Base-by-base conservation (phyloP, 2,329 filamentous ascomycete genomes). In the Colletotrichum sp. region DNA sequence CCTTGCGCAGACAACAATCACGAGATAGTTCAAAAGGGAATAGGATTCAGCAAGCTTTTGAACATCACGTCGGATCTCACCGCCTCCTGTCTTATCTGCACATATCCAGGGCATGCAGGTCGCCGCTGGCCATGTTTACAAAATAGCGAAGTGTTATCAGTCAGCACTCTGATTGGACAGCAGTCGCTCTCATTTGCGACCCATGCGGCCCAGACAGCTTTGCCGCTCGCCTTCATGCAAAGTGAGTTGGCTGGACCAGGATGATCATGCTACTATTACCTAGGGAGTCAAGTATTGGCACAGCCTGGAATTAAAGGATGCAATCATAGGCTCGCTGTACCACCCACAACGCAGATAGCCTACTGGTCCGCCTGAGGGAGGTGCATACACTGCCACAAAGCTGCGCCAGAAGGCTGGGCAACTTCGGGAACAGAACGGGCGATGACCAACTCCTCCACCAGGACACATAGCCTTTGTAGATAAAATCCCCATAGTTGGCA, bases 401-500 rank as follows among this genome's bases (percentile, higher is more conserved):
- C 44, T 49, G 44, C 44, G 44, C 44, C 44, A 7, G 0, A 44
- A 44, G 39, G 18, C 39, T 44, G 39, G 39, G 18, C n/a, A 21
- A 21, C 18, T 49, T 49, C 44, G 44, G 44, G 44, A 49, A 49
- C n/a, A n/a, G 10, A 49, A 0, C 44, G 44, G 44, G 44, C 0
- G 0, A 21, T 49, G 44, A 10, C 1, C 39, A 49, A n/a, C 39
- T 44, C 39, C 1, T 10, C 18, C 18, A n/a, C 0, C 39, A 49
- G 36, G n/a, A n/a, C n/a, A n/a, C n/a, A n/a, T n/a, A 24, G 24
- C 44, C 44, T 49, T 12, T 49, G 9, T 13, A 0, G 2, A 44
- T n/a, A 44, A 44, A 49, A 21, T 21, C 44, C 44, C 1, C 18
- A n/a, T 21, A 0, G 1, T 49, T 0, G 18, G n/a, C 44, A 0